Evolutionary conservation across 495 filamentous ascomycete genomes (phyloP).

Genomic region (Cudoniella acicularis): DNA sequence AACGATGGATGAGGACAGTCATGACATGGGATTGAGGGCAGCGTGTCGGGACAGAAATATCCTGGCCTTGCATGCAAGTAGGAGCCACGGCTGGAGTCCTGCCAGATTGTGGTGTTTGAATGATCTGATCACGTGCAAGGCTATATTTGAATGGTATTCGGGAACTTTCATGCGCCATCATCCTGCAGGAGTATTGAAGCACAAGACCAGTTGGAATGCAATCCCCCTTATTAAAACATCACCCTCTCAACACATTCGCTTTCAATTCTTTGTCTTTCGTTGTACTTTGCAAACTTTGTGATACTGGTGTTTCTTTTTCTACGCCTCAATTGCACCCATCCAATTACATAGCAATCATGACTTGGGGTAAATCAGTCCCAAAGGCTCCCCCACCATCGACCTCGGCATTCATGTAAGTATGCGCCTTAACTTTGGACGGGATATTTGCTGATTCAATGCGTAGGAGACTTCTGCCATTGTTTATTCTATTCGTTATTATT

Average conservation of each 20-base stretch:
- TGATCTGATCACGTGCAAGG: background rate
- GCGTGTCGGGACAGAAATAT: background rate
- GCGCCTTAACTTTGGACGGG: background rate
- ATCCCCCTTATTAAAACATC: background rate
- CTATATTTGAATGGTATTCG: background rate
- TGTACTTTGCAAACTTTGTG: background rate
- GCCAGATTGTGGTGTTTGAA: background rate
- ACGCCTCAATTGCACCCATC: background rate
- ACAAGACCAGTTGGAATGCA: background rate
- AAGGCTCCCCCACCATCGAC: conserved; percentile 23
- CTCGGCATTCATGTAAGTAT: conserved; percentile 22
- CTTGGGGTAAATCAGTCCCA: conserved; percentile 23
- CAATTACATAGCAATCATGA: conserved; percentile 24
- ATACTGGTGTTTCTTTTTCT: background rate
- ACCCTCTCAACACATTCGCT: background rate
- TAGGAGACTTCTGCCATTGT: conserved; percentile 65
- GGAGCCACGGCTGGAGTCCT: background rate
- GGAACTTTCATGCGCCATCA: background rate
- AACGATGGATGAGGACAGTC: conserved; percentile 4
- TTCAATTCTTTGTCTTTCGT: background rate
- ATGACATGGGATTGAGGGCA: conserved; percentile 14
- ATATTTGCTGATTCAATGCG: background rate
- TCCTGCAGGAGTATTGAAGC: background rate
- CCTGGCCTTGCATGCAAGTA: background rate
- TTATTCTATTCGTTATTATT: conserved; percentile 67